A percentile compares a stretch with the other conserved stretches of the same genome.
Evolutionary conservation across 225 moss, liverwort and hornwort genomes (phyloP).

Genomic region (Polytrichum commune): DNA sequence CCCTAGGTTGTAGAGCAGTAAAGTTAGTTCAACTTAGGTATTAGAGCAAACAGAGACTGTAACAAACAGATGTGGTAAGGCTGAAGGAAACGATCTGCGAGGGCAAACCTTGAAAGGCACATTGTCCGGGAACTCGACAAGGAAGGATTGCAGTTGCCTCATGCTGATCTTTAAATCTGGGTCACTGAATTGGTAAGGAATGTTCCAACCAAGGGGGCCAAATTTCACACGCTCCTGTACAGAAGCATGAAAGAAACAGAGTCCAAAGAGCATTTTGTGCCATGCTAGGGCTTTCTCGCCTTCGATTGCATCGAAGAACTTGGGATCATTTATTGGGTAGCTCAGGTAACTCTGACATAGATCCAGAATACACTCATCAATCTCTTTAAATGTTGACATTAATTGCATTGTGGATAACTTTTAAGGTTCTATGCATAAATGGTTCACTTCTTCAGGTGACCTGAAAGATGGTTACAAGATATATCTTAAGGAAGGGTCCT

Average conservation of each 20-base stretch:
- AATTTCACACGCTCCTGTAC: constrained; percentile 82
- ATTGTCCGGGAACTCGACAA: constrained; percentile 61
- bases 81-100: not conserved
- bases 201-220: constrained; percentile 88
- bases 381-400: not conserved
- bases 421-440: no score
- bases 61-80: no score
- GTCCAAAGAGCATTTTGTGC: constrained; percentile 74
- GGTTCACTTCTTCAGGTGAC: no score
- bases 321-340: constrained; percentile 70
- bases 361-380: no score
- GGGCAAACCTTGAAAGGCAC: constrained; percentile 72
- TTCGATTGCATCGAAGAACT: constrained; percentile 59
- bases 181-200: constrained; percentile 87
- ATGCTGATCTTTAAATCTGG: constrained; percentile 82
- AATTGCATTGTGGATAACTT: no score
- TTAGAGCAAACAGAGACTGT: no score
- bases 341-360: constrained; percentile 59
- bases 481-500: no score
- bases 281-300: constrained; percentile 48
- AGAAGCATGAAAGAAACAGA: constrained; percentile 80
- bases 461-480: no score
- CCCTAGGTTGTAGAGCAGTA: no score
- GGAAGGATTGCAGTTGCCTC: constrained; percentile 72
- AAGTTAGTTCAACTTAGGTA: no score